Percentiles rank a stretch among this genome's conserved stretches.
Conservation (phyloP, 2,329 filamentous ascomycete genomes). For the Fusarium secorum region DNA sequence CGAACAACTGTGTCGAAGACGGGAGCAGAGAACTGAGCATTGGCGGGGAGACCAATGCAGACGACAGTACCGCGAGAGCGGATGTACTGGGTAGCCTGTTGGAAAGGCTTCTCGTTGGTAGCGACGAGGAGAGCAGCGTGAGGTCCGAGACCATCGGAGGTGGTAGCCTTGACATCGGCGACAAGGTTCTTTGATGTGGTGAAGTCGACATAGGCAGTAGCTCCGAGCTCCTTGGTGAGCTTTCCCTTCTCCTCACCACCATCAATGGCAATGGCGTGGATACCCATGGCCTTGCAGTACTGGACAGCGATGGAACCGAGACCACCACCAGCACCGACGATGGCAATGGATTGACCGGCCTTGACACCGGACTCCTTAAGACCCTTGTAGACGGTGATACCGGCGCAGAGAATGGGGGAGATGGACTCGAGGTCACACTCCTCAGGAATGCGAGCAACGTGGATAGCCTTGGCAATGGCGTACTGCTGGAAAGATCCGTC, state of each 20-base stretch:
- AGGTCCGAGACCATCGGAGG: slow-evolving; percentile 81
- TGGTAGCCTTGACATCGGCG: slow-evolving; percentile 82
- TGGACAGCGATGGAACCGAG: slow-evolving; percentile 81
- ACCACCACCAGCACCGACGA: slow-evolving; percentile 87
- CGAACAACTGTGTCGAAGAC: slow-evolving; percentile 88
- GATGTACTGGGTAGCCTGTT: slow-evolving; percentile 90
- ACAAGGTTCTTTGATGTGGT: slow-evolving; percentile 77
- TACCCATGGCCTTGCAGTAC: slow-evolving; percentile 91
- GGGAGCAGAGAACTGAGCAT: slow-evolving; percentile 80
- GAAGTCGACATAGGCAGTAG: slow-evolving; percentile 82
- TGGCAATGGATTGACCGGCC: slow-evolving; percentile 80
- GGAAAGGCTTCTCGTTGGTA: slow-evolving; percentile 90
- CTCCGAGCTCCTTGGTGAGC: slow-evolving; percentile 75
- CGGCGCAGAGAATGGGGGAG: slow-evolving; percentile 82
- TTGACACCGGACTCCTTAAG: slow-evolving; percentile 80
- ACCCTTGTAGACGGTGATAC: slow-evolving; percentile 91
- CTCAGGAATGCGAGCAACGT: slow-evolving; percentile 84
- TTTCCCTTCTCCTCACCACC: slow-evolving; percentile 80
- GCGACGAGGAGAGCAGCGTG: slow-evolving; percentile 89
- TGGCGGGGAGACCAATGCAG: slow-evolving; percentile 86
- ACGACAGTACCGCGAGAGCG: slow-evolving; percentile 83
- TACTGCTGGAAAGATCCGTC: slow-evolving; percentile 96
- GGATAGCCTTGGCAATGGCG: slow-evolving; percentile 83
- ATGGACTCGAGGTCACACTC: slow-evolving; percentile 78
- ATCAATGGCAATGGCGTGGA: slow-evolving; percentile 83